Evolutionary conservation across 2,329 filamentous ascomycete species (phyloP), one percentile per base, ranked within the genome.

Genomic region (Trichophyton equinum): DNA sequence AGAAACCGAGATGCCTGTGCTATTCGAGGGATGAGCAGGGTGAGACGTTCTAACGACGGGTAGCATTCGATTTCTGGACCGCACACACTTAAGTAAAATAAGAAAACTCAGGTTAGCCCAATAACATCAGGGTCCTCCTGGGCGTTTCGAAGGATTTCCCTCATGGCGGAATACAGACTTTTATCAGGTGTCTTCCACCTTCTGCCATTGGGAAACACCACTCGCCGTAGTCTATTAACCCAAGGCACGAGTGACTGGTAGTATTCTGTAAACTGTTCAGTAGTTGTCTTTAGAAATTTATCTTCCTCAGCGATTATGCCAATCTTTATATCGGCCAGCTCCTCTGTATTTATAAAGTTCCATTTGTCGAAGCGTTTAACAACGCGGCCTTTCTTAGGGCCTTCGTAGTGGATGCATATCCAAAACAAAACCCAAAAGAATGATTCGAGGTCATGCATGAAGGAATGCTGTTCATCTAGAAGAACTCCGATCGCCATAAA

Each of bases 381-480:
- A 47, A 38, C 53, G 2, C 22, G 22, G 22, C 22, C 60, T 42
- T 68, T 58, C 22, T 62, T 56, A 42, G 67, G 67, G 13, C 68
- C 70, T 13, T 73, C 59, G 61, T 72, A 77, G 64, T 79, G 72
- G 57, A 77, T 72, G 62, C 72, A 77, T 65, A 78, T 75, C 76
- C 71, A 79, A 62, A 79, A 76, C 0, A 78, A 65, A 2, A 79
- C 73, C 76, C 68, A 79, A 67, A 78, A 80, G 63, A 80, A 79
- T 4, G 74, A 81, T 65, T 80, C 75, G 8, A 78, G 70, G 61
- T 80, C 73, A 64, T 80, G 73, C 69, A 78, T 78, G 36, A 78
- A 78, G 1, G 70, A 77, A 65, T 80, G 73, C 42, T 73, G 62
- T 65, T 79, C 72, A 15, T 63, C 73, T 7, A 72, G 61, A 44